Percentiles rank a stretch among this genome's conserved stretches.
Evolutionary conservation across 768 basidiomycete genomes (phyloP).

Genomic region (Leccinum obscurum): DNA sequence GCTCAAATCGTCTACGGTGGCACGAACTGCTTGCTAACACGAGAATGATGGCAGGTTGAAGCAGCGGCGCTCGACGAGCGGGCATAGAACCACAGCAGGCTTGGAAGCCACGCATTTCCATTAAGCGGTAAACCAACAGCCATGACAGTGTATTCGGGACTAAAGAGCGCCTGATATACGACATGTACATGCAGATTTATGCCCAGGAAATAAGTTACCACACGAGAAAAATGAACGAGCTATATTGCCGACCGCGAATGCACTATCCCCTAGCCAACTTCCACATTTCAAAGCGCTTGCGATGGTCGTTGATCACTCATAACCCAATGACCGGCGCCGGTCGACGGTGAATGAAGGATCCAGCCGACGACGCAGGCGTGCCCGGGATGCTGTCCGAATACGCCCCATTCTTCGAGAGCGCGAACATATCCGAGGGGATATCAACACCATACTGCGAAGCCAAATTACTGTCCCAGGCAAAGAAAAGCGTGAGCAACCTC

Average conservation of each 20-base stretch:
- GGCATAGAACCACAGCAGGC: no score
- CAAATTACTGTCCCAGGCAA: constrained; percentile 50
- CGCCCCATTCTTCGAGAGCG: constrained; percentile 49
- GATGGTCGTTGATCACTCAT: background rate
- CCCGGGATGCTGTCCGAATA: constrained; percentile 39
- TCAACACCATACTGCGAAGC: constrained; percentile 71
- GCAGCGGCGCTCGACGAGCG: no score
- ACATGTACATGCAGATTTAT: background rate
- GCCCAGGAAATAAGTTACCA: background rate
- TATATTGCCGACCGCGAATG: background rate
- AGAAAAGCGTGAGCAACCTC: background rate
- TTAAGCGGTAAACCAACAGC: no score
- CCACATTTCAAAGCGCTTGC: background rate
- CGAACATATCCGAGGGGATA: constrained; percentile 58
- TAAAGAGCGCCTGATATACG: background rate
- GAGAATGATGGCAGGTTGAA: no score
- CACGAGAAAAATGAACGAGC: background rate
- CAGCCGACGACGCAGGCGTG: constrained; percentile 28
- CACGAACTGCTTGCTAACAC: no score
- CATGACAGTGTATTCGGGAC: background rate
- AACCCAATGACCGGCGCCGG: background rate
- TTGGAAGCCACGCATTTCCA: no score
- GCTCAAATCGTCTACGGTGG: no score
- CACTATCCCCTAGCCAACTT: background rate
- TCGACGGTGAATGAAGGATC: background rate